A percentile compares a stretch with the other conserved stretches of the same genome.
phyloP scores from a whole-genome alignment of 2,329 filamentous ascomycete species.

The Ophiocordyceps camponoti-leonardi region DNA sequence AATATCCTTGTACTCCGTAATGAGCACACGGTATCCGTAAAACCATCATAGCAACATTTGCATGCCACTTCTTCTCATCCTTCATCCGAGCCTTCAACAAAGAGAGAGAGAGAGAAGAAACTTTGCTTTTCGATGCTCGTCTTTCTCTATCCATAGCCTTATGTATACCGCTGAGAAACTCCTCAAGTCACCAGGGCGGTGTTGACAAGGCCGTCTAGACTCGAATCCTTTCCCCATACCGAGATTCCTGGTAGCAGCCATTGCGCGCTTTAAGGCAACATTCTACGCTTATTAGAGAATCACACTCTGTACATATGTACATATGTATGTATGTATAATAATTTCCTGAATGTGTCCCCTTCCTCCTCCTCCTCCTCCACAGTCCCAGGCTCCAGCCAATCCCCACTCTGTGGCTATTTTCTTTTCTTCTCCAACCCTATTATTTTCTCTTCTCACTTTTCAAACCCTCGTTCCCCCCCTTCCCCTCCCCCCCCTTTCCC shows the following conservation, averaged over 20 bases:
- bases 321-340: no score
- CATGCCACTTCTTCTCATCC: no score
- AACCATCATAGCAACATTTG: no score
- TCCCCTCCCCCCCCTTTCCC: neutral
- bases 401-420: neutral
- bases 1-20: neutral
- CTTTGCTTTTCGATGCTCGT: no score
- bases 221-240: neutral
- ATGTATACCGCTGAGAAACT: no score
- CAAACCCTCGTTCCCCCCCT: neutral
- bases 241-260: neutral
- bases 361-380: no score
- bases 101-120: no score
- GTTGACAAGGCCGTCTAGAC: neutral
- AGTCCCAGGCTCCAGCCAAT: neutral
- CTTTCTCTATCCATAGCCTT: no score
- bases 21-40: neutral
- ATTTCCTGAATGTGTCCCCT: neutral
- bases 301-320: no score
- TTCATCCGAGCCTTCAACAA: no score
- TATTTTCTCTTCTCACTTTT: neutral
- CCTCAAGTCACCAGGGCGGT: neutral
- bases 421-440: neutral
- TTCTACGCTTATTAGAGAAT: neutral
- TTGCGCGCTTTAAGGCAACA: neutral